These are phyloP conservation scores for Lipomyces mesembrius DNA, from an alignment of 805 yeast genomes.

Conservation along the genomic window DNA sequence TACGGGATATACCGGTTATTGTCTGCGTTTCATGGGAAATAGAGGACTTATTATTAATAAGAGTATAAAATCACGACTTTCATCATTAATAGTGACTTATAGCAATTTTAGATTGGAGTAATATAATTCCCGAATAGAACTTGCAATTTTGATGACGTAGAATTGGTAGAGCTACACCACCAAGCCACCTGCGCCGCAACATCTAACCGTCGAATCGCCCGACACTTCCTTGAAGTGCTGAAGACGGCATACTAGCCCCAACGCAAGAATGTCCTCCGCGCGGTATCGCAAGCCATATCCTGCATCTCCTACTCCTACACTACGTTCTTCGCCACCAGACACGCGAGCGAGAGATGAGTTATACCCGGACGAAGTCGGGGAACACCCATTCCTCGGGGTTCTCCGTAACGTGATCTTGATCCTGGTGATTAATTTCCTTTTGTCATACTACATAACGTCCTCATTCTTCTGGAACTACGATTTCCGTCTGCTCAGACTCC, in stretches of 20 bases:
- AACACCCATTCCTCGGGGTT: slow-evolving; percentile 1
- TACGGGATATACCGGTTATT: not conserved
- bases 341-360: not conserved
- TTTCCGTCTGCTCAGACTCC: slow-evolving; percentile 54
- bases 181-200: too few relatives aligned
- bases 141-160: too few relatives aligned
- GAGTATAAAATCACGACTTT: not conserved
- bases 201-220: too few relatives aligned
- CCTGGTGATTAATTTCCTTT: slow-evolving; percentile 52
- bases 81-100: too few relatives aligned
- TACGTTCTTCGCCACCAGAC: not conserved
- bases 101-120: too few relatives aligned
- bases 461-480: slow-evolving; percentile 64
- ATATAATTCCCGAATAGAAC: too few relatives aligned
- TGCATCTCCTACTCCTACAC: not conserved
- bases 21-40: not conserved
- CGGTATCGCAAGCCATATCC: not conserved
- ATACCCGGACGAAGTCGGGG: not conserved
- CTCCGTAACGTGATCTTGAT: slow-evolving; percentile 34
- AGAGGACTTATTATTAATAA: not conserved
- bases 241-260: not conserved
- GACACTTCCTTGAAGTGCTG: not conserved
- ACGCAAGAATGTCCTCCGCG: not conserved
- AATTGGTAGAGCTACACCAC: too few relatives aligned
- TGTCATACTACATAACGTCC: slow-evolving; percentile 64